Conservation (phyloP, 495 filamentous ascomycete genomes). For the Poronia punctata region DNA sequence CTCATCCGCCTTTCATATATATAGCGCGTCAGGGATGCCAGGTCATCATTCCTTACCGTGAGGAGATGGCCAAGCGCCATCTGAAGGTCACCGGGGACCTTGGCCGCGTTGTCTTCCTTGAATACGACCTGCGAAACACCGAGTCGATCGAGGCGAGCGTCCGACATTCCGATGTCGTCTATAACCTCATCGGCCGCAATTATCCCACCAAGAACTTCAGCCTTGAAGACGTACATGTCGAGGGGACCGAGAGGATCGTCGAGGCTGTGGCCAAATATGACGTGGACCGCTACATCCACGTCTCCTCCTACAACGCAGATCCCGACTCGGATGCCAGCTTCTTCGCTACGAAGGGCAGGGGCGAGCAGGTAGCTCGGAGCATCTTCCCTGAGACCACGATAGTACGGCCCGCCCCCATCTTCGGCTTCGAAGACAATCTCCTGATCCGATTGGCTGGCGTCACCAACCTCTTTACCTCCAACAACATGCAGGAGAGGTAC, state of each 20-base stretch:
- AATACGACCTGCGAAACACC: conserved; percentile 94
- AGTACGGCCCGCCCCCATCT: conserved; percentile 88
- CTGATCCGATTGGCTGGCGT: conserved; percentile 76
- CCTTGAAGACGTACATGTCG: conserved; percentile 86
- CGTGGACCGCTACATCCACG: conserved; percentile 92
- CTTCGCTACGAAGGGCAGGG: conserved; percentile 81
- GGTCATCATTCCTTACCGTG: conserved; percentile 86
- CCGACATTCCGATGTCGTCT: conserved; percentile 93
- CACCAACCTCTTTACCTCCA: conserved; percentile 77
- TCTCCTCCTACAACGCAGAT: conserved; percentile 90
- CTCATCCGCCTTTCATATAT: conserved; percentile 15
- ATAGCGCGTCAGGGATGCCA: conserved; percentile 85
- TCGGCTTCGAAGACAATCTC: conserved; percentile 88
- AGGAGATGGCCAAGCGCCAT: conserved; percentile 97
- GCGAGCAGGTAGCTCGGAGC: conserved; percentile 73
- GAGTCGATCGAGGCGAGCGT: conserved; percentile 94
- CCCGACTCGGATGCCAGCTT: conserved; percentile 74
- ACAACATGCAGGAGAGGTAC: conserved; percentile 85
- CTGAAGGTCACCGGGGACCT: conserved; percentile 93
- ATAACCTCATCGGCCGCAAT: conserved; percentile 87
- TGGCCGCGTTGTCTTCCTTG: conserved; percentile 79
- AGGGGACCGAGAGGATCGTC: conserved; percentile 89
- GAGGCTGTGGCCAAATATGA: conserved; percentile 98
- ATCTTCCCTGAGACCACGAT: conserved; percentile 99
- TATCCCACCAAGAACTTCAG: conserved; percentile 99